phyloP scores from a whole-genome alignment of 2,329 filamentous ascomycete species.

The Cladosporium sp. region DNA sequence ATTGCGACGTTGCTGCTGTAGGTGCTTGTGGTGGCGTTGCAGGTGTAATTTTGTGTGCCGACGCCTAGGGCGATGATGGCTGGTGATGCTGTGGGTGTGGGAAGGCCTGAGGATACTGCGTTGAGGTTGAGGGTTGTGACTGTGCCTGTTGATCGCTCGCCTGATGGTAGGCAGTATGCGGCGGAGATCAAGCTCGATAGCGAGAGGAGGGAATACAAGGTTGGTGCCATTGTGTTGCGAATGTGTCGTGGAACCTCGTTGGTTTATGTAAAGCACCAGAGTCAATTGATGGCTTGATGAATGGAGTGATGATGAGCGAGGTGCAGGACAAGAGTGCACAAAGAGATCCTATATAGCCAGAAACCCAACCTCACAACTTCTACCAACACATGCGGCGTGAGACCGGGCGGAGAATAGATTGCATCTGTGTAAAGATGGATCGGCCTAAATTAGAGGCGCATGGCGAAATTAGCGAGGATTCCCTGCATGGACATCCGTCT shows the following conservation, averaged over 20 bases:
- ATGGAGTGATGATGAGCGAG: conserved; percentile 5
- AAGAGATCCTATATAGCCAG: conserved; percentile 12
- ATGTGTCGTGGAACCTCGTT: neutral
- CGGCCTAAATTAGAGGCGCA: conserved; percentile 12
- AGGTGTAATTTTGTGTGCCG: conserved; percentile 68
- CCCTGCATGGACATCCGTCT: conserved; percentile 3
- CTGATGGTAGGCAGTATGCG: conserved; percentile 2
- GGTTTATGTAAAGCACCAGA: neutral
- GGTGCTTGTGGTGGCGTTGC: conserved; percentile 31
- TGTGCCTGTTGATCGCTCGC: conserved; percentile 5
- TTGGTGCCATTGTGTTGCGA: conserved; percentile 6
- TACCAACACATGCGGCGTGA: conserved; percentile 10
- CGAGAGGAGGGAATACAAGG: neutral
- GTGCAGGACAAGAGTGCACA: conserved; percentile 7
- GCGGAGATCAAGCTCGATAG: neutral
- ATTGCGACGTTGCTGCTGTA: conserved; percentile 31
- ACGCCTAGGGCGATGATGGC: conserved; percentile 55
- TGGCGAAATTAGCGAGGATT: conserved; percentile 2
- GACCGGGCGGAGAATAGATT: conserved; percentile 12
- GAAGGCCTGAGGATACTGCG: conserved; percentile 7
- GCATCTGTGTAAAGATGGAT: conserved; percentile 10
- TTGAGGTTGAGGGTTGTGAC: conserved; percentile 2
- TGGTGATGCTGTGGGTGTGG: conserved; percentile 2
- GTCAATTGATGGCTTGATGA: neutral
- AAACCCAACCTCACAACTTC: neutral